Conservation (phyloP, 495 filamentous ascomycete species). For the Penicillium samsonianum region DNA sequence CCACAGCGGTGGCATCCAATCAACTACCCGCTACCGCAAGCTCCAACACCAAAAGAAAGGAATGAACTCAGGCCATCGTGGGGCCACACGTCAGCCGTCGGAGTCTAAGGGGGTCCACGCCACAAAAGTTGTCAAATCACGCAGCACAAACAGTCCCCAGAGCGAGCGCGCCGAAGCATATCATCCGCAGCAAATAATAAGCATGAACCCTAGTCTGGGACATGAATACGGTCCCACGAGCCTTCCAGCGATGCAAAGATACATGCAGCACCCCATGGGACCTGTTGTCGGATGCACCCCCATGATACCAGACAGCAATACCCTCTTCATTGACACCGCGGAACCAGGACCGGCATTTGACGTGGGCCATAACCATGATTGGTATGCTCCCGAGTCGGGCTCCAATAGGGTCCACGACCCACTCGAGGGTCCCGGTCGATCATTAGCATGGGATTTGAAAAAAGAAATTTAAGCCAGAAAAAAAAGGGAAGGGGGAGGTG, state of each 20-base stretch:
- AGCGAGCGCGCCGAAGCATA: constrained; percentile 19
- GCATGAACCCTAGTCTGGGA: not conserved
- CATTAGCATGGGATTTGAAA: constrained; percentile 22
- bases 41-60: constrained; percentile 47
- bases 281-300: constrained; percentile 33
- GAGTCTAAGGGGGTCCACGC: constrained; percentile 59
- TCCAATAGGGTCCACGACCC: constrained; percentile 21
- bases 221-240: not conserved
- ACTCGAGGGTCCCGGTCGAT: constrained; percentile 23
- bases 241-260: constrained; percentile 17
- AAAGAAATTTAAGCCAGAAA: constrained; percentile 3
- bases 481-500: constrained; percentile 9
- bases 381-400: constrained; percentile 14
- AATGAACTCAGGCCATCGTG: constrained; percentile 42
- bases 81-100: constrained; percentile 53
- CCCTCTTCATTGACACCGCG: constrained; percentile 29
- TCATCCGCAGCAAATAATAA: constrained; percentile 6
- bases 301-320: constrained; percentile 21
- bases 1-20: constrained; percentile 62
- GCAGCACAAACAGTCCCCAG: constrained; percentile 1
- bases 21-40: constrained; percentile 73
- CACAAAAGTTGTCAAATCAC: constrained; percentile 27
- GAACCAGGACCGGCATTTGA: constrained; percentile 25
- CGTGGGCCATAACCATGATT: constrained; percentile 22
- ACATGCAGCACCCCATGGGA: constrained; percentile 21